Conservation (phyloP, 352 stramenopile genomes). For the Phytophthora fragariae region DNA sequence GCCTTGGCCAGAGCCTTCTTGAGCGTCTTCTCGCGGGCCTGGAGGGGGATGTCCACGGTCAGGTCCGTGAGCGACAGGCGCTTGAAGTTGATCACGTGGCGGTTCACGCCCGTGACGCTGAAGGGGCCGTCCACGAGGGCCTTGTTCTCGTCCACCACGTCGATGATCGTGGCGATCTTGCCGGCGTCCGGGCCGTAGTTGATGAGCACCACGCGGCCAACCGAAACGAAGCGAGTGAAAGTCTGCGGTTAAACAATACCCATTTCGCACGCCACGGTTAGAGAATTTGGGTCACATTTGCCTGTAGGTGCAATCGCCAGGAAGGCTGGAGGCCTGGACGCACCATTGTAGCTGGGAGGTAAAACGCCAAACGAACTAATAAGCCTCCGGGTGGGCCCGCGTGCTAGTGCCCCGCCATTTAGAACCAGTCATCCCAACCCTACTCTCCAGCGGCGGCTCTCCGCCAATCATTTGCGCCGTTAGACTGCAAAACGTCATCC, state of each 20-base stretch:
- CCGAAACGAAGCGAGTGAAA: constrained; percentile 99
- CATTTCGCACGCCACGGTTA: background rate
- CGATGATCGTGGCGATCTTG: constrained; percentile 99
- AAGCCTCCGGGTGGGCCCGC: constrained; percentile 14
- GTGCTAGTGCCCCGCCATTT: constrained; percentile 33
- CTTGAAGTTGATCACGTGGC: constrained; percentile 99
- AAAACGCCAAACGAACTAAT: constrained; percentile 91
- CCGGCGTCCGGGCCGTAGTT: constrained; percentile 98
- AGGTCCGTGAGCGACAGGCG: constrained; percentile 98
- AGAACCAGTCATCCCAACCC: constrained; percentile 82
- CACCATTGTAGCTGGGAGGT: constrained; percentile 85
- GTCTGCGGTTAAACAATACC: constrained; percentile 57
- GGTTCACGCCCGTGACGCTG: constrained; percentile 95
- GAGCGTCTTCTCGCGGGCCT: constrained; percentile 95
- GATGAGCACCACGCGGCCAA: constrained; percentile 98
- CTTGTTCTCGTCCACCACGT: constrained; percentile 99
- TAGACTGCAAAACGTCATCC: background rate
- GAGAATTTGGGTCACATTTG: background rate
- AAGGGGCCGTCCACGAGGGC: constrained; percentile 97
- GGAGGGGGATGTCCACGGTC: constrained; percentile 94
- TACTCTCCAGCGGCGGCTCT: constrained; percentile 29
- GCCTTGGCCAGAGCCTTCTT: constrained; percentile 91
- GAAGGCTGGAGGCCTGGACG: constrained; percentile 20
- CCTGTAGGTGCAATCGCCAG: no score
- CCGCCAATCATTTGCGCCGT: constrained; percentile 46